Percentiles rank a stretch among this genome's conserved stretches.
Conservation (phyloP, 352 stramenopile genomes). For the Phytophthora pseudosyringae region DNA sequence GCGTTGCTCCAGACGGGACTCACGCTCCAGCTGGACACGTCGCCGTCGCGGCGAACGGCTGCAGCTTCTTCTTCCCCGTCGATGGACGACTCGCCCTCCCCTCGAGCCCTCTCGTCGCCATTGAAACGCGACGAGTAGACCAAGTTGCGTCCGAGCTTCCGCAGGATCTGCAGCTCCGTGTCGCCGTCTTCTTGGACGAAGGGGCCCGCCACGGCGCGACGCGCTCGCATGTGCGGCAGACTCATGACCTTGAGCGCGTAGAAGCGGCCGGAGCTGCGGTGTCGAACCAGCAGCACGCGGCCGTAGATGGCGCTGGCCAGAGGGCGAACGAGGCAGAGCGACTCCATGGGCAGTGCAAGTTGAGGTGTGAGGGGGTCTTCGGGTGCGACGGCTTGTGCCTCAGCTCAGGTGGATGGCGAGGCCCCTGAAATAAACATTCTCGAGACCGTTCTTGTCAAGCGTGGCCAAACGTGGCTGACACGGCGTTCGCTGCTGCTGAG, state of each 20-base stretch:
- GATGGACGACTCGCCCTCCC: neutral
- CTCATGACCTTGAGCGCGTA: constrained; percentile 78
- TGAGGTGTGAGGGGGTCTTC: constrained; percentile 15
- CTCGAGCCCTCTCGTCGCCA: neutral
- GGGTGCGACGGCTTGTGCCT: constrained; percentile 10
- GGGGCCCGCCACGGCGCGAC: constrained; percentile 46
- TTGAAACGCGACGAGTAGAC: constrained; percentile 18
- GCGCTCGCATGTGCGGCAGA: constrained; percentile 54
- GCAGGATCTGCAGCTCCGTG: constrained; percentile 51
- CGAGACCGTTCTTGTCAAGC: constrained; percentile 5
- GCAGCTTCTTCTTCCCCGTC: neutral
- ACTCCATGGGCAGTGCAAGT: constrained; percentile 44
- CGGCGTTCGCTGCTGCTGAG: neutral
- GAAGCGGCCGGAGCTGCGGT: constrained; percentile 34
- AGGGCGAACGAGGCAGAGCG: constrained; percentile 46
- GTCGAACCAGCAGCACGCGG: constrained; percentile 50
- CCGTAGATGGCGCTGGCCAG: constrained; percentile 65
- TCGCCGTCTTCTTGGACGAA: constrained; percentile 54
- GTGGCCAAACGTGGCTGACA: constrained; percentile 6
- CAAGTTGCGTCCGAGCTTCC: constrained; percentile 41
- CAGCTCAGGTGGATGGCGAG: neutral
- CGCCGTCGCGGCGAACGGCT: neutral
- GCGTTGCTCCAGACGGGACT: constrained; percentile 37
- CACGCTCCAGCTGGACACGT: constrained; percentile 33
- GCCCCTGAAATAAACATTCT: constrained; percentile 25